Evolutionary conservation across 139 green algal genomes (phyloP).

Genomic region (Chlamydomonas eustigma): DNA sequence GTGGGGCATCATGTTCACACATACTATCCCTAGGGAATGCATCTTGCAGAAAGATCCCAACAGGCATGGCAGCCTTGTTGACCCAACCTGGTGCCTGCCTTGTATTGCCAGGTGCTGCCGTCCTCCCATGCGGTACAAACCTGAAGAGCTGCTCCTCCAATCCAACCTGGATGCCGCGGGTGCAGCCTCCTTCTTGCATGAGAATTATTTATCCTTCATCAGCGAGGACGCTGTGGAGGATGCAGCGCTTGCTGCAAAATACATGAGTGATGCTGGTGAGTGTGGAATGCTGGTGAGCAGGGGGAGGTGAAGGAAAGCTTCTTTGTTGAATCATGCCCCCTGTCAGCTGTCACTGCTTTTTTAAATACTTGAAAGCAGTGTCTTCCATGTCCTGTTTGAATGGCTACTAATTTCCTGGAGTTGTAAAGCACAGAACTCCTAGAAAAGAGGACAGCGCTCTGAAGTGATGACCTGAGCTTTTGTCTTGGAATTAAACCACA

Average conservation of each 20-base stretch:
- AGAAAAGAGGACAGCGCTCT: too few species aligned
- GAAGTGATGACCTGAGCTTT: too few species aligned
- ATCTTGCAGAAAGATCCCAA: too few species aligned
- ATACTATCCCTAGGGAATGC: too few species aligned
- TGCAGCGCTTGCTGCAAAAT: constrained; percentile 29
- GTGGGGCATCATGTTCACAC: too few species aligned
- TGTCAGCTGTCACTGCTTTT: neutral
- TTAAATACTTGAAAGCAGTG: neutral
- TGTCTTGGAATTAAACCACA: too few species aligned
- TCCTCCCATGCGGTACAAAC: constrained; percentile 27
- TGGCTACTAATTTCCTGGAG: too few species aligned
- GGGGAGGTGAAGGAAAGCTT: neutral
- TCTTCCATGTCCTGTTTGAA: neutral
- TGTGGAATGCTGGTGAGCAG: neutral
- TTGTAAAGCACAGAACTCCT: too few species aligned
- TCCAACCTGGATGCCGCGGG: constrained; percentile 19
- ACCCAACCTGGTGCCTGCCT: too few species aligned
- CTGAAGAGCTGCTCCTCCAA: constrained; percentile 23
- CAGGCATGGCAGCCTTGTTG: too few species aligned
- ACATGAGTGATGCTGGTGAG: constrained; percentile 42
- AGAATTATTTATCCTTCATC: constrained; percentile 61
- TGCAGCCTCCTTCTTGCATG: constrained; percentile 56
- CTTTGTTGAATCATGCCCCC: neutral
- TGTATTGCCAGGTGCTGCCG: constrained; percentile 11
- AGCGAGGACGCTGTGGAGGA: constrained; percentile 39